These are phyloP conservation scores for Globisporangium spinosum DNA, from an alignment of 352 stramenopile species.

Conservation along the genomic window DNA sequence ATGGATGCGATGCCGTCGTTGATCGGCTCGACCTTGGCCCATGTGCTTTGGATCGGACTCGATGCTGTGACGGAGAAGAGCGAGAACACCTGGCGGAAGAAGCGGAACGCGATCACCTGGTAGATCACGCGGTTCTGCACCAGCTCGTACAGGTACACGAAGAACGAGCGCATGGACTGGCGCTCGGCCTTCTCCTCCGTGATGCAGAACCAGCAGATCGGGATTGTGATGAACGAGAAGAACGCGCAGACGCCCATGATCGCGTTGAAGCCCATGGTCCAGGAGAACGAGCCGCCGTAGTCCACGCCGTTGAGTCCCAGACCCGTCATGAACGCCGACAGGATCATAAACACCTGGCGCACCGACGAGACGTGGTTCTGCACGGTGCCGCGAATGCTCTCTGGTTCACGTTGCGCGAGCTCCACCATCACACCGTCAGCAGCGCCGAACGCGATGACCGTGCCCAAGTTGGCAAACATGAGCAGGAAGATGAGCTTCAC, in stretches of 20 bases:
- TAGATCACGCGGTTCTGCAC: conserved; percentile 48
- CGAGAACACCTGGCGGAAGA: conserved; percentile 45
- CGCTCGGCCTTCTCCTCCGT: conserved; percentile 29
- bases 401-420: conserved; percentile 44
- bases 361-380: conserved; percentile 37
- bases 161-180: conserved; percentile 37
- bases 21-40: conserved; percentile 51
- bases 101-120: conserved; percentile 50
- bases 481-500: conserved; percentile 60
- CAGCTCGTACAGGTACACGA: conserved; percentile 35
- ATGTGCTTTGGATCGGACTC: conserved; percentile 44
- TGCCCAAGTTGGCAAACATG: conserved; percentile 68
- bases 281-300: conserved; percentile 48
- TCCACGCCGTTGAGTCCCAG: conserved; percentile 40
- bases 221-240: conserved; percentile 37
- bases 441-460: conserved; percentile 71
- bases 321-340: conserved; percentile 43
- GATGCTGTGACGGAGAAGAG: conserved; percentile 47
- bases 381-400: conserved; percentile 36
- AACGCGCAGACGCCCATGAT: conserved; percentile 42
- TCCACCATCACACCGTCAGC: conserved; percentile 64
- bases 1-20: conserved; percentile 54
- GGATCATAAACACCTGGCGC: conserved; percentile 31
- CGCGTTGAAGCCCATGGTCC: conserved; percentile 51
- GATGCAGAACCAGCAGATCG: conserved; percentile 43